Evolutionary conservation across 1,284 basidiomycete genomes (phyloP), one percentile per base, ranked within the genome.

Genomic region (Bothia castanella): DNA sequence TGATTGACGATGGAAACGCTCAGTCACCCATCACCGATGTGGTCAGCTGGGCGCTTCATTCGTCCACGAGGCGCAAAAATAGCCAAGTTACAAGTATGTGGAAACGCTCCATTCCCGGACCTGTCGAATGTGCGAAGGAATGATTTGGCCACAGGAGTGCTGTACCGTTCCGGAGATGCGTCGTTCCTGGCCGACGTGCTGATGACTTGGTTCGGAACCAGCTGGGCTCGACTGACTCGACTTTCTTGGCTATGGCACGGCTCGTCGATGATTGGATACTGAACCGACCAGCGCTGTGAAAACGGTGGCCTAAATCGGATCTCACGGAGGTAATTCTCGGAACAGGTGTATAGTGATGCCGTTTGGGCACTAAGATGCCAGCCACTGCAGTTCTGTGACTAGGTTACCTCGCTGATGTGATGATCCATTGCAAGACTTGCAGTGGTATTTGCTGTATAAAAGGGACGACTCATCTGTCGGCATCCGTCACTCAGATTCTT

Each of bases 391-490:
- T 48, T 67, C 45, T 60, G 53, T 69, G 64, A 66, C 63, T 70
- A 57, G 64, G 64, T 69, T 68, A 54, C 64, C 58, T 63, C 32
- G 62, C 55, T 68, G 63, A 69, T 68, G 55, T 57, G 62, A 67
- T 57, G 62, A 67, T 62, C 45, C 42, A 58, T 53, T 49, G 52
- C 23, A 48, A 38, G 45, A 63, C 62, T 58, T 68, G 64, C 66
- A 69, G 63, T 69, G 62, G 66, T 50, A 46, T 19, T 10, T 60
- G 35, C 59, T 67, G 66, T 69, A 67, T 69, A 70, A 64, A 69
- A 67, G 54, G 47, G 46, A 43, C 27, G 31, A 23, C 19, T 42
- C 42, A 23, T 31, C 6, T n/a, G 36, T 17, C 32, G 12, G 16
- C 39, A 37, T 48, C 32, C 42, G 29, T 50, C 44, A 44, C 53